Evolutionary conservation across 2,329 filamentous ascomycete species (phyloP).

Genomic region (Tolypocladium tropicale): DNA sequence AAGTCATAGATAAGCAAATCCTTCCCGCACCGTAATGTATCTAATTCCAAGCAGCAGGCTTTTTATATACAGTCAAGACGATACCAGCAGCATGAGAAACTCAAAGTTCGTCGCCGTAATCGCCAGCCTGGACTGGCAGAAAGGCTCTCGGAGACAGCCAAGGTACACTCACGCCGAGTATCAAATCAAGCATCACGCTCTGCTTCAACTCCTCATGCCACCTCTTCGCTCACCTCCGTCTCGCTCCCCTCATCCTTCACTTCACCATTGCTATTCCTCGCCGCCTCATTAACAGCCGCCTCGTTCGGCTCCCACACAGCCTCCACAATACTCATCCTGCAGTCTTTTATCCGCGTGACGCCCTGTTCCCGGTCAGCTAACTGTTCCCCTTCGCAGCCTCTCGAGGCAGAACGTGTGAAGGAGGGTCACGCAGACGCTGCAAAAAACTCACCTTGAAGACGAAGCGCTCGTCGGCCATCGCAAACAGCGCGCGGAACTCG

Average conservation of each 20-base stretch:
- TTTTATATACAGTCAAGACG: too few species aligned
- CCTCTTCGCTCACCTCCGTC: background rate
- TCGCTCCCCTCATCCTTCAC: background rate
- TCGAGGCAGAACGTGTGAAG: too few species aligned
- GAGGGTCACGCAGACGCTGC: too few species aligned
- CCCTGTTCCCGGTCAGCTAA: slow-evolving; percentile 17
- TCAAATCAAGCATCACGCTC: background rate
- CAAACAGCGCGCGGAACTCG: slow-evolving; percentile 36
- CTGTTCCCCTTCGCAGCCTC: too few species aligned
- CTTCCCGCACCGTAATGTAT: background rate
- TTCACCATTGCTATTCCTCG: background rate
- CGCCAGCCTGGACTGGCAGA: background rate
- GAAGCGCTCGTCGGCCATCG: slow-evolving; percentile 29
- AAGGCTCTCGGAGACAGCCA: background rate
- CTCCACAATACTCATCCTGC: slow-evolving; percentile 38
- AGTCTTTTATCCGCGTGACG: slow-evolving; percentile 27
- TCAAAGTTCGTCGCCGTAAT: background rate
- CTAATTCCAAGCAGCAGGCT: background rate
- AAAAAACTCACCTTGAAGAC: slow-evolving; percentile 30
- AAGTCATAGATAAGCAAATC: too few species aligned
- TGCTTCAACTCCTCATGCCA: background rate
- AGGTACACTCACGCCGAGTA: background rate
- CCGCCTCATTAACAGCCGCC: background rate
- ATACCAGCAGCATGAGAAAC: too few species aligned
- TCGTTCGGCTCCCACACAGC: slow-evolving; percentile 31